A percentile compares a stretch with the other conserved stretches of the same genome.
Evolutionary conservation across 805 yeast species (phyloP).

Genomic region (Alloascoidea hylecoeti): DNA sequence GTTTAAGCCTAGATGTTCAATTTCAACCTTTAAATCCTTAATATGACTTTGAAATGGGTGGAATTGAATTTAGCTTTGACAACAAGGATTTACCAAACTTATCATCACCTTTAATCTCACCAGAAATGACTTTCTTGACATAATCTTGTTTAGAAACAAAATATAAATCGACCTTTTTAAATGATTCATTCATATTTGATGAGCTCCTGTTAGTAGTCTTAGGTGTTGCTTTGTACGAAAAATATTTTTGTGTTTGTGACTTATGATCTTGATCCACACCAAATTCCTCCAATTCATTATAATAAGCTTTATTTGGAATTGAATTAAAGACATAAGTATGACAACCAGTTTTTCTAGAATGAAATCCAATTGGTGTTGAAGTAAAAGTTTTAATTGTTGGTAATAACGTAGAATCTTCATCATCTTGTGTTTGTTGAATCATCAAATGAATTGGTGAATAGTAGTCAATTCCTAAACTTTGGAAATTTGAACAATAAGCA

Average conservation of each 20-base stretch:
- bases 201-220: not conserved
- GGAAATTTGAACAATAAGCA: conserved; percentile 59
- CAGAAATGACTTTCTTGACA: conserved; percentile 26
- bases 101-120: conserved; percentile 32
- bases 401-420: conserved; percentile 27
- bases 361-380: conserved; percentile 60
- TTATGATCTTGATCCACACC: conserved; percentile 36
- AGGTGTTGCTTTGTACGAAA: not conserved
- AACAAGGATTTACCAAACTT: conserved; percentile 56
- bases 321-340: conserved; percentile 65
- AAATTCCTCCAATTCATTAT: conserved; percentile 43
- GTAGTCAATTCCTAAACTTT: conserved; percentile 56
- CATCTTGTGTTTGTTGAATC: conserved; percentile 41
- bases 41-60: conserved; percentile 54
- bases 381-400: conserved; percentile 58
- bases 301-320: conserved; percentile 48
- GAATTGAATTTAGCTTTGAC: conserved; percentile 23
- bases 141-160: conserved; percentile 35
- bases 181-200: not conserved
- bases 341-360: conserved; percentile 18
- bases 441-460: conserved; percentile 71
- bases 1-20: conserved; percentile 71
- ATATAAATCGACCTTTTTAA: conserved; percentile 2
- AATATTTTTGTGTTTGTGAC: conserved; percentile 16
- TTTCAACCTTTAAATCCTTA: conserved; percentile 70